phyloP scores from a whole-genome alignment of 148 eudicot species.

The Vaccinium vitisidaea region DNA sequence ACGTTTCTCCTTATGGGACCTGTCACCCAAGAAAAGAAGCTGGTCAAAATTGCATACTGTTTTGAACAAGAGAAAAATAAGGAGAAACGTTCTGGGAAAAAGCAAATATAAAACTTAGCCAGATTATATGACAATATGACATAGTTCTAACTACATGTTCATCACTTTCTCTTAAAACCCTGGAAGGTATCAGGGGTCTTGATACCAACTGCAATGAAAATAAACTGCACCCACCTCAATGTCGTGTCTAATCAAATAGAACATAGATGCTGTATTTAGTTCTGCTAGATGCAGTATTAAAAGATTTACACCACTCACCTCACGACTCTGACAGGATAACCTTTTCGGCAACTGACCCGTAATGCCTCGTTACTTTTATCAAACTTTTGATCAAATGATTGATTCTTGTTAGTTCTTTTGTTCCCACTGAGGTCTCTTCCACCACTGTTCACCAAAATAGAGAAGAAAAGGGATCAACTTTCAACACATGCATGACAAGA shows the following conservation, averaged over 20 bases:
- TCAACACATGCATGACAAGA: neutral
- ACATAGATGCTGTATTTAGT: neutral
- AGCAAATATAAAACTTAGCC: neutral
- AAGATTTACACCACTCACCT: constrained; percentile 42
- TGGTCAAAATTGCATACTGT: neutral
- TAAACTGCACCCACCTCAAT: neutral
- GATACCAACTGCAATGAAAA: constrained; percentile 10
- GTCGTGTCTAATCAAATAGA: neutral
- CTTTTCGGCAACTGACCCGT: constrained; percentile 71
- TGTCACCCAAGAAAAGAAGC: constrained; percentile 22
- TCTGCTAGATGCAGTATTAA: neutral
- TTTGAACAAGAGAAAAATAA: neutral
- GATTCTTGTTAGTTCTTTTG: constrained; percentile 84
- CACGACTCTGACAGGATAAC: constrained; percentile 91
- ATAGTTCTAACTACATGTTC: neutral
- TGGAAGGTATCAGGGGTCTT: neutral
- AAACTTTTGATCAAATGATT: constrained; percentile 82
- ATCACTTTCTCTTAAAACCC: neutral
- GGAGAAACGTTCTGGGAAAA: too few species aligned
- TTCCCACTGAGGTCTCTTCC: constrained; percentile 96
- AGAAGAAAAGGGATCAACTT: neutral
- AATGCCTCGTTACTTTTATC: constrained; percentile 62
- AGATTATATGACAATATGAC: neutral
- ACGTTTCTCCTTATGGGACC: constrained; percentile 82
- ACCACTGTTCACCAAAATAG: constrained; percentile 53